Evolutionary conservation across 1,139 yeast species (phyloP), one percentile per base, ranked within the genome.

Genomic region (Yamadazyma jaroonii): DNA sequence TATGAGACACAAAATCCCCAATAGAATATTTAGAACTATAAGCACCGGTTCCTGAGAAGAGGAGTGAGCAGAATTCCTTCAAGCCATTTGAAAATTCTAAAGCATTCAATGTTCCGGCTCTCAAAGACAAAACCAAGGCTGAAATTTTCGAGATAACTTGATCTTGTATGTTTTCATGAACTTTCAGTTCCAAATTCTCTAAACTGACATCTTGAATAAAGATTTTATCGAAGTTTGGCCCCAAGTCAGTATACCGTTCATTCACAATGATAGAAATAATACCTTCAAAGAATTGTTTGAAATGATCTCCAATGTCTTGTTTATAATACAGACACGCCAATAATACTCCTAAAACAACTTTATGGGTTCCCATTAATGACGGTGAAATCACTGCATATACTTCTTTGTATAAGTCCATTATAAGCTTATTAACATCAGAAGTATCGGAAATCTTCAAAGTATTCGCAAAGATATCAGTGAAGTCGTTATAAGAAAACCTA

Each of bases 401-500:
- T 40, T 74, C 79, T 20, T 55, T 52, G 48, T 79, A 77, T 7
- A 84, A 54, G 4, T 31, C 37, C 9, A 49, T 36, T 2, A 68
- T 50, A 29, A 80, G 50, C 3, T 48, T 44, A 0, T 52, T 48
- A 2, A 62, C 40, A 2, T 46, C 44, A 34, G 57, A 47, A 25
- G 12, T 23, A n/a, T 26, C 25, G 2, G 45, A 41, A 12, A 33
- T 43, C 1, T 39, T 30, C 35, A 85, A 61, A 0, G 77, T 72
- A 1, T 42, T 42, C 9, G 50, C 43, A 37, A 81, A 71, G 6
- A 76, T 60, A 0, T 50, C 45, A 36, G 74, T 54, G 45, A 78
- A 77, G 14, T 64, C 67, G 6, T 67, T 61, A 31, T 81, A 60
- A 0, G 90, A 66, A 49, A 84, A 80, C 34, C 72, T 74, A 55